Conservation (phyloP, 495 filamentous ascomycete genomes). For the Aspergillus diversus region DNA sequence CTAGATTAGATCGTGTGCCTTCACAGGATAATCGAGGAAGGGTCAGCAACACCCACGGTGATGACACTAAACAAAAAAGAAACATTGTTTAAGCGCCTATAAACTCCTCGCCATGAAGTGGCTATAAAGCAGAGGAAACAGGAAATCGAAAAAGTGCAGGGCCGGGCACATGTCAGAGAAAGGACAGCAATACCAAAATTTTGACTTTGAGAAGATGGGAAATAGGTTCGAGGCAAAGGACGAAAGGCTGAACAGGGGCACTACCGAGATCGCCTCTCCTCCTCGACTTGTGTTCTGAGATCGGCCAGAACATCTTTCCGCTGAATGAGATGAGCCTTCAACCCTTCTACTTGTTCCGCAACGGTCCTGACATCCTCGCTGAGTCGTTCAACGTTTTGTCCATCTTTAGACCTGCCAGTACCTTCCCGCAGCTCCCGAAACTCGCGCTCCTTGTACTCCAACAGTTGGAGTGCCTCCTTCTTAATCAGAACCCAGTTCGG, state of each 20-base stretch:
- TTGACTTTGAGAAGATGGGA: conserved; percentile 11
- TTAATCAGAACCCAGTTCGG: conserved; percentile 77
- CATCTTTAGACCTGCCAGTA: conserved; percentile 47
- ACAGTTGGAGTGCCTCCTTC: conserved; percentile 85
- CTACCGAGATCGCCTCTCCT: conserved; percentile 48
- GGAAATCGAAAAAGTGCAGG: conserved; percentile 13
- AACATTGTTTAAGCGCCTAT: conserved; percentile 39
- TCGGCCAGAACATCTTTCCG: conserved; percentile 49
- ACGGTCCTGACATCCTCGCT: conserved; percentile 52
- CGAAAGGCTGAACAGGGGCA: conserved; percentile 11
- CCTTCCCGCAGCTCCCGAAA: conserved; percentile 52
- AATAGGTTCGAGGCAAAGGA: conserved; percentile 14
- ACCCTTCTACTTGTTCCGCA: conserved; percentile 56
- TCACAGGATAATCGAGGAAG: not conserved
- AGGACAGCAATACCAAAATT: conserved; percentile 10
- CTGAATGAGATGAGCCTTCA: conserved; percentile 52
- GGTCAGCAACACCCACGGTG: not conserved
- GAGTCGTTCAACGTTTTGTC: conserved; percentile 45
- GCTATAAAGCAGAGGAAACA: conserved; percentile 34
- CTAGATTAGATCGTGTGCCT: conserved; percentile 17
- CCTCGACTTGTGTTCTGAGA: conserved; percentile 50
- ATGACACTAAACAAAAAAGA: conserved; percentile 20
- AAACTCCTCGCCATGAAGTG: conserved; percentile 40
- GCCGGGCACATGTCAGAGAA: conserved; percentile 8
- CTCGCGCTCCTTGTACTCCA: conserved; percentile 60